A percentile compares a stretch with the other conserved stretches of the same genome.
Conservation (phyloP, 2,329 filamentous ascomycete species). For the Trichoderma atrobrunneum region DNA sequence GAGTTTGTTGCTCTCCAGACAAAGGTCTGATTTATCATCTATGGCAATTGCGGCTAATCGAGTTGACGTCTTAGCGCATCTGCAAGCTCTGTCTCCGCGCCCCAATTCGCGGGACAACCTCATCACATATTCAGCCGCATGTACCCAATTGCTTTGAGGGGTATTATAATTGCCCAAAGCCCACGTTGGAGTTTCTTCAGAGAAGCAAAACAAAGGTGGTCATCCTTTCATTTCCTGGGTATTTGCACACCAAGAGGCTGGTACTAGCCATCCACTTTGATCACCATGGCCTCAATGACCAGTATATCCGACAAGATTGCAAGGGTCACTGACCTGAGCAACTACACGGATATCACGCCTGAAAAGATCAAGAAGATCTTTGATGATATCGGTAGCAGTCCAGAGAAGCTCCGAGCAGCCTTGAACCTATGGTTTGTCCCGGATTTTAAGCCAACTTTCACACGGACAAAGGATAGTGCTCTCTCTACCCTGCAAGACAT, state of each 20-base stretch:
- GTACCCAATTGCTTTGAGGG: neutral
- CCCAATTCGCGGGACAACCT: neutral
- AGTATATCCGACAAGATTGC: neutral
- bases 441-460: slow-evolving; percentile 1
- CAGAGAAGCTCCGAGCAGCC: slow-evolving; percentile 8
- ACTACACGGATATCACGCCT: neutral
- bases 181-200: neutral
- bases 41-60: neutral
- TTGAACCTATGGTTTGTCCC: slow-evolving; percentile 16
- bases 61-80: neutral
- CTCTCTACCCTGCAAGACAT: neutral
- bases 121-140: neutral
- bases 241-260: neutral
- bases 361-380: slow-evolving; percentile 1
- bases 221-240: neutral
- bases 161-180: neutral
- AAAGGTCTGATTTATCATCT: neutral
- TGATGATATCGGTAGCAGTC: slow-evolving; percentile 1
- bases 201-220: neutral
- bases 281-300: neutral
- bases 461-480: neutral
- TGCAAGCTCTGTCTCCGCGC: neutral
- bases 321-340: neutral
- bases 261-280: neutral
- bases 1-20: neutral